Base-by-base conservation (phyloP, 768 basidiomycete species). In the Amanita rubescens region DNA sequence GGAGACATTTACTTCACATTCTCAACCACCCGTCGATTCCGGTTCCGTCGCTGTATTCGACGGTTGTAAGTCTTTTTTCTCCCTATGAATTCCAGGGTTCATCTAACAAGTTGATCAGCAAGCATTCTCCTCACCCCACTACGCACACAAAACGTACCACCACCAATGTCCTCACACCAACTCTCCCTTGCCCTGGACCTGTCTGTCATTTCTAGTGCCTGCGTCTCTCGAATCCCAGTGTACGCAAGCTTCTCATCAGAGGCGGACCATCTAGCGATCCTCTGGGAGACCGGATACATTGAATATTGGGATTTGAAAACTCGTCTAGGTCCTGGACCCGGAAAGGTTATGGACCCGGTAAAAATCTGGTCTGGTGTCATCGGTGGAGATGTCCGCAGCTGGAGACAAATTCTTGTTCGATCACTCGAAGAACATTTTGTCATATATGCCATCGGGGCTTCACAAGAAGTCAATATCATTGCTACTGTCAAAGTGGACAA, bases 141-240 rank as follows among this genome's bases (percentile, higher is more conserved):
- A 77, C 80, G 94, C 37, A 79, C 82, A 0, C 90, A 95, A 69
- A 97, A 96, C 63, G 79, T 95, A 4, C 96, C 95, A n/a, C 96
- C 96, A n/a, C 96, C 96, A 0, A 94, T 96, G 92, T 89, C 85
- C 1, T 85, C 91, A 1, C 74, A 77, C 55, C 68, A 75, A 56
- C 70, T 79, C 10, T 33, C 63, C 0, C 54, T 74, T 14, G 53
- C 56, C 12, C 60, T 67, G 9, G 59, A 63, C 12, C 42, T 60
- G 11, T 56, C 65, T 33, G 15, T 51, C 42, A 34, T 62, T 10
- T 17, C 55, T 33, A 56, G 57, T 33, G 47, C 57, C 49, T 51
- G 53, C 24, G 39, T 38, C 39, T 58, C 62, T n/a, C 66, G 58
- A n/a, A 67, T 78, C 0, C 90, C 94, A 0, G 64, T 84, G 8